Evolutionary conservation across 352 stramenopile species (phyloP).

Genomic region (Phytophthora europaea): DNA sequence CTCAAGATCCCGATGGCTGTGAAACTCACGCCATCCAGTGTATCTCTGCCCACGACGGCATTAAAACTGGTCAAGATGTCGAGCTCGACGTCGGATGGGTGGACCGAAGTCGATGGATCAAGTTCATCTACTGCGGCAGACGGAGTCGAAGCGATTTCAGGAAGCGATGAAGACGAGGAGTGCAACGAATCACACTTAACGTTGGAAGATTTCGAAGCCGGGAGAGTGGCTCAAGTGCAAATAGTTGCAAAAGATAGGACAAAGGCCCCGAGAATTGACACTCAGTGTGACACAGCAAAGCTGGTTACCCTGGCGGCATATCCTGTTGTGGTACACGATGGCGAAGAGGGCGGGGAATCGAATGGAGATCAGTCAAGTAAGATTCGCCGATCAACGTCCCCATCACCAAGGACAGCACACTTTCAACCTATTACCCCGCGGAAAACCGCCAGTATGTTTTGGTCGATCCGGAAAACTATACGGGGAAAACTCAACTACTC

Average conservation of each 20-base stretch:
- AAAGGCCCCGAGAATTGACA: not conserved
- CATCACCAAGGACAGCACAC: slow-evolving; percentile 26
- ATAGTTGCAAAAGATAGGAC: not conserved
- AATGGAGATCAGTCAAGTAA: slow-evolving; percentile 16
- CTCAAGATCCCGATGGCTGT: slow-evolving; percentile 20
- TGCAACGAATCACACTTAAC: slow-evolving; percentile 46
- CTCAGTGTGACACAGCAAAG: slow-evolving; percentile 10
- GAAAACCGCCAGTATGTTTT: slow-evolving; percentile 51
- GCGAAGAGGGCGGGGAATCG: slow-evolving; percentile 14
- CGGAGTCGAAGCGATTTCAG: slow-evolving; percentile 36
- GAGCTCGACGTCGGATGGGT: slow-evolving; percentile 49
- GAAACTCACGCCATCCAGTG: slow-evolving; percentile 12
- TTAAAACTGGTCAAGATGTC: slow-evolving; percentile 42
- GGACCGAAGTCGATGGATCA: slow-evolving; percentile 51
- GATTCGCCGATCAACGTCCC: slow-evolving; percentile 31
- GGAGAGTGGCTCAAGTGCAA: slow-evolving; percentile 33
- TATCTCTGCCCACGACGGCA: slow-evolving; percentile 17
- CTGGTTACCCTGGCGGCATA: slow-evolving; percentile 43
- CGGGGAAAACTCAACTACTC: slow-evolving; percentile 47
- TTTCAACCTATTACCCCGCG: slow-evolving; percentile 32
- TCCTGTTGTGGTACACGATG: slow-evolving; percentile 25
- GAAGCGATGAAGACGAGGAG: slow-evolving; percentile 46
- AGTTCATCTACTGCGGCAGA: slow-evolving; percentile 36
- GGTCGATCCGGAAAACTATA: slow-evolving; percentile 52
- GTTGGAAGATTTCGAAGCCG: slow-evolving; percentile 72